A percentile compares a stretch with the other conserved stretches of the same genome.
Evolutionary conservation across 2,329 filamentous ascomycete genomes (phyloP).

Genomic region (Monilinia vaccinii-corymbosi): DNA sequence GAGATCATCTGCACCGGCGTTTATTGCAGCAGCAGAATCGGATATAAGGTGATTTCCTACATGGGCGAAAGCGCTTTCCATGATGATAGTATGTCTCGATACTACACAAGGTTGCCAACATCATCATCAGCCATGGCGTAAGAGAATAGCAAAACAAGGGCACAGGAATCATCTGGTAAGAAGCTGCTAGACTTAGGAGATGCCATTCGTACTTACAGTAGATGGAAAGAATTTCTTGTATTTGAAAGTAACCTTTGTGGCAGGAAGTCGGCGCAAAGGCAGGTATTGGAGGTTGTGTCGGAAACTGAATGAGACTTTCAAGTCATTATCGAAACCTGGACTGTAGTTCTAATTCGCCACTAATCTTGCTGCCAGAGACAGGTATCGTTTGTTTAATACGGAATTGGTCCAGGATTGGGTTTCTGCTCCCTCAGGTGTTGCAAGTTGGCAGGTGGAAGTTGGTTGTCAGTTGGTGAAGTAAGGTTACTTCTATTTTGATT

Average conservation of each 20-base stretch:
- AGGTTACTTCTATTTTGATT: background rate
- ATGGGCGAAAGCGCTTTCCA: constrained; percentile 85
- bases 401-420: background rate
- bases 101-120: constrained; percentile 9
- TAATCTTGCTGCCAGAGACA: constrained; percentile 10
- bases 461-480: constrained; percentile 1
- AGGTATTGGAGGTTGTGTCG: constrained; percentile 15
- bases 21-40: constrained; percentile 78
- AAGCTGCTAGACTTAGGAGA: background rate
- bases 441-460: constrained; percentile 4
- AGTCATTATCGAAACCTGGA: constrained; percentile 24
- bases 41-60: constrained; percentile 80
- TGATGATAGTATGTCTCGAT: constrained; percentile 31
- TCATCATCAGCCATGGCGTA: background rate
- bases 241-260: constrained; percentile 22
- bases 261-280: constrained; percentile 21
- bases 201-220: background rate
- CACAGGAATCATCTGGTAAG: background rate
- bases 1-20: constrained; percentile 66
- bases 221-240: constrained; percentile 6
- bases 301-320: constrained; percentile 22
- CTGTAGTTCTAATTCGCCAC: constrained; percentile 8
- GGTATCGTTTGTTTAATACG: background rate
- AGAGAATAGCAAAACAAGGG: background rate
- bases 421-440: background rate